Evolutionary conservation across 2,329 filamentous ascomycete genomes (phyloP), one percentile per base, ranked within the genome.

Genomic region (Dryadomyces quercivorus): DNA sequence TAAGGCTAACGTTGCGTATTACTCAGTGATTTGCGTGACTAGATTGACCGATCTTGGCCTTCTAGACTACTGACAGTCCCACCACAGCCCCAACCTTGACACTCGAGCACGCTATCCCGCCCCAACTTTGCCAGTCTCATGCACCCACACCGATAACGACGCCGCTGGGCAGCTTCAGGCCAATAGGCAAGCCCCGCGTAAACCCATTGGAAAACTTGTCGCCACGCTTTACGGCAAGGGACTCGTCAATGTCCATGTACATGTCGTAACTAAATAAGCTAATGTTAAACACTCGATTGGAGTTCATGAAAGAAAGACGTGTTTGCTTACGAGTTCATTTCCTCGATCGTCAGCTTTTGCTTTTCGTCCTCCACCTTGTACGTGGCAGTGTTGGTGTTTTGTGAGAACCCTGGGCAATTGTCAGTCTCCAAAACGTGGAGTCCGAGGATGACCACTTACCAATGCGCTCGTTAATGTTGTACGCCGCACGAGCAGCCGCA

Each of bases 291-390:
- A 5, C 16, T 10, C 48, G 36, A 2, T 16, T 13, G 1, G 6
- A 22, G 46, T 31, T 8, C 26, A 31, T 50, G 31, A 5, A 55
- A 7, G 4, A 1, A 5, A 46, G 9, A 16, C 15, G 43, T 5
- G 50, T 21, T 18, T 16, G 72, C 75, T 69, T 69, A 80, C 71
- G 72, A 70, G 57, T 86, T 85, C 81, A 86, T 85, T 64, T 86
- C 82, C 58, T 84, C 80, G 51, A 86, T 84, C 0, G 82, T 85
- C 36, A 86, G 62, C 58, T 82, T 82, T 49, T 78, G 73, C 59
- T 71, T 76, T 60, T 81, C 74, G 52, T 84, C 76, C 58, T 78
- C 75, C 0, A 85, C 82, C 61, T 79, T 80, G 66, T 85, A 85
- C 0, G 72, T 75, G 0, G 73, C 64, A 15, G 69, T 75, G 43